Percentiles rank a stretch among this genome's conserved stretches.
phyloP scores from a whole-genome alignment of 176 grass and related monocot genomes.

The Pontederia paniculata region DNA sequence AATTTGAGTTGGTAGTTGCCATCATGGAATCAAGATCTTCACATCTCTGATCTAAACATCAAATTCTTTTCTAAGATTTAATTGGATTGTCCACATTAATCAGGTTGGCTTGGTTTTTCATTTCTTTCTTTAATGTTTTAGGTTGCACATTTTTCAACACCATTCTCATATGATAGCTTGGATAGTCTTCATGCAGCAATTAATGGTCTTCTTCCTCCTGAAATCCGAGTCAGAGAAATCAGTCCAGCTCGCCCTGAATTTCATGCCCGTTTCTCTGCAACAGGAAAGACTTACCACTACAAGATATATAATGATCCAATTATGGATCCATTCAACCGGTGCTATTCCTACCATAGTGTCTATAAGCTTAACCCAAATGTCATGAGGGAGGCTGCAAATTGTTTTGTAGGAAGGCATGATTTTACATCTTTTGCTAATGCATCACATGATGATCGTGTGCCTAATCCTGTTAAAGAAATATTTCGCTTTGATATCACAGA shows the following conservation, averaged over 20 bases:
- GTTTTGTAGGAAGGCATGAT: conserved; percentile 82
- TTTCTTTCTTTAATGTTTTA: conserved; percentile 24
- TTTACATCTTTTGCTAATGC: conserved; percentile 88
- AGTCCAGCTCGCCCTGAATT: conserved; percentile 54
- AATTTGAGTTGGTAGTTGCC: no score
- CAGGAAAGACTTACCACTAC: conserved; percentile 86
- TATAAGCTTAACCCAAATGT: conserved; percentile 61
- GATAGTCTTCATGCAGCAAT: conserved; percentile 59
- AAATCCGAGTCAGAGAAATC: conserved; percentile 88
- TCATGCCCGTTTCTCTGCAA: conserved; percentile 78
- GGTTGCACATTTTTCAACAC: conserved; percentile 85
- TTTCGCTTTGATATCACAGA: conserved; percentile 64
- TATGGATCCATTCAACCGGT: conserved; percentile 72
- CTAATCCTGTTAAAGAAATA: conserved; percentile 64
- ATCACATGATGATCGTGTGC: conserved; percentile 48
- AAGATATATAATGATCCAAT: conserved; percentile 79
- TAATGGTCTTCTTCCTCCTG: conserved; percentile 76
- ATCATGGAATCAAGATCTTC: no score
- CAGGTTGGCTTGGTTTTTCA: conserved; percentile 3
- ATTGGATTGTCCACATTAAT: neutral
- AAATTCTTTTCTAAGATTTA: conserved; percentile 2
- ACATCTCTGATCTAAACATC: neutral
- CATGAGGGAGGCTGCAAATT: conserved; percentile 67
- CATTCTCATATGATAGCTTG: conserved; percentile 63
- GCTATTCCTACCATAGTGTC: conserved; percentile 62